Evolutionary conservation across 768 basidiomycete genomes (phyloP), one percentile per base, ranked within the genome.

Genomic region (Lactarius indigo): DNA sequence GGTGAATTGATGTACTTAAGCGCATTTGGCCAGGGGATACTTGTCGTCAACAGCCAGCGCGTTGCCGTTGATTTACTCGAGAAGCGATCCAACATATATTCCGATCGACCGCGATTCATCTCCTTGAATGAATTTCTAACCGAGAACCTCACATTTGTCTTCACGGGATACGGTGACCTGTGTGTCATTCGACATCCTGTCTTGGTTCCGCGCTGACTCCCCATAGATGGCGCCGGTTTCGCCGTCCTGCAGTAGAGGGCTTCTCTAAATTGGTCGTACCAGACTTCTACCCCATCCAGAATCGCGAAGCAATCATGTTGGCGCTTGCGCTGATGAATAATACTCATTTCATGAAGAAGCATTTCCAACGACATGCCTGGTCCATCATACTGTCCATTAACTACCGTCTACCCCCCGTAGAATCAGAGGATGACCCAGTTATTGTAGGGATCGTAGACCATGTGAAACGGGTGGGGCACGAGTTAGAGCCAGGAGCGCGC

Each of bases 341-440:
- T 73, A 74, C 3, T 71, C 64, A 13, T 58, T 71, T 20, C 72
- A 80, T 35, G 33, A 35, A 37, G 69, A 50, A 26, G 47, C 23
- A 50, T 78, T 20, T 57, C 68, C 20, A 75, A 75, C 26, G 41
- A 81, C 5, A 62, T 76, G 20, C 59, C 63, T 12, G 63, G 72
- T 26, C 76, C 77, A 0, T 69, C 68, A 0, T 75, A 28, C 73
- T 77, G 69, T 64, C 64, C 26, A 57, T 64, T 57, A 52, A 15
- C 31, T 68, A 58, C 35, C 41, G 37, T 61, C n/a, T 31, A 37
- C 61, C 44, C 37, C 44, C 61, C 20, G 50, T 63, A 10, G 39
- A 64, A 61, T 64, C 68, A 17, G 72, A 73, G 1, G 20, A 42
- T 10, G 37, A 44, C 23, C 31, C 31, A 57, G 12, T n/a, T 12